Conservation (phyloP, 163 green algal genomes). For the Volvox carteri region DNA sequence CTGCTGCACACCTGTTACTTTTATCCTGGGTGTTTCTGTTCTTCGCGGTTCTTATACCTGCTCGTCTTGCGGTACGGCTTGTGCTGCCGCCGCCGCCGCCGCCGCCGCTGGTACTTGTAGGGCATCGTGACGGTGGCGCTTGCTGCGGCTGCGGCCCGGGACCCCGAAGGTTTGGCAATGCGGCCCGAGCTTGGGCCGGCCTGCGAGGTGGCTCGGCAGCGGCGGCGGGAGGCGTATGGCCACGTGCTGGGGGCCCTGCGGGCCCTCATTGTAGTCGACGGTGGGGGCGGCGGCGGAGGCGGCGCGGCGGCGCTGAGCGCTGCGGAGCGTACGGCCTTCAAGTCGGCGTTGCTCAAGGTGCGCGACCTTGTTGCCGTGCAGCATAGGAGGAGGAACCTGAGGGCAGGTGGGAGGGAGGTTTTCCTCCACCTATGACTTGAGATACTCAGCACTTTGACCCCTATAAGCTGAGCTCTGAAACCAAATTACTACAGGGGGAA, state of each 20-base stretch:
- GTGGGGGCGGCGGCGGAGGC: neutral
- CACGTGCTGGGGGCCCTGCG: constrained; percentile 42
- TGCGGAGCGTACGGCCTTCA: constrained; percentile 58
- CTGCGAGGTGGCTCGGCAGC: constrained; percentile 53
- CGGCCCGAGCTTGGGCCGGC: constrained; percentile 61
- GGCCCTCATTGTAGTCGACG: neutral
- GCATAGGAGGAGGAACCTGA: no score
- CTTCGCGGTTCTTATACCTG: no score
- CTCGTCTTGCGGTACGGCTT: neutral
- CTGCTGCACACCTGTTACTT: no score
- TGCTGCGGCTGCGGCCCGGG: constrained; percentile 68
- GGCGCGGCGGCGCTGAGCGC: constrained; percentile 40
- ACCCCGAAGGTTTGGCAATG: constrained; percentile 74
- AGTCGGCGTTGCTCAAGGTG: constrained; percentile 64
- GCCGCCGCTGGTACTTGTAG: no score
- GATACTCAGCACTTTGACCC: no score
- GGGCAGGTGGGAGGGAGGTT: no score
- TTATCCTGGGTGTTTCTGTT: no score
- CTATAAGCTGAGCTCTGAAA: no score
- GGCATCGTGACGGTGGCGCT: constrained; percentile 84
- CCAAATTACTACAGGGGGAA: no score
- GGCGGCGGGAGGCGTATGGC: constrained; percentile 54
- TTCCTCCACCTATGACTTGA: no score
- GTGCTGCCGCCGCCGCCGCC: neutral
- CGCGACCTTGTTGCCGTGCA: no score